Evolutionary conservation across 164 flowering plant genomes (phyloP).

Genomic region (Piper longum): DNA sequence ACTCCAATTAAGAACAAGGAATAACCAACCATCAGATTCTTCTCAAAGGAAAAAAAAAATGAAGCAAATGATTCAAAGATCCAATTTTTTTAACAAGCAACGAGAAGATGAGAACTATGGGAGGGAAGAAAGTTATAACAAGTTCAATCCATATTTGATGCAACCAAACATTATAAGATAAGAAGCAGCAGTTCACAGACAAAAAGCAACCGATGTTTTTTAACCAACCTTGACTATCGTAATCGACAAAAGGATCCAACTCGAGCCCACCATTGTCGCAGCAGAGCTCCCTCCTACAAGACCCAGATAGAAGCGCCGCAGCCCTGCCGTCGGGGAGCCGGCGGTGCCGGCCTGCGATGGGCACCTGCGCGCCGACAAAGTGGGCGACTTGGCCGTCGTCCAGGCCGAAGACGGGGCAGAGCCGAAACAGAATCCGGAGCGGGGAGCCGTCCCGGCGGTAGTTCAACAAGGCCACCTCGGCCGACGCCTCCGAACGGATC

Average conservation of each 20-base stretch:
- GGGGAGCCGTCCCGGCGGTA: slow-evolving; percentile 80
- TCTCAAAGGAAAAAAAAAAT: slow-evolving; percentile 20
- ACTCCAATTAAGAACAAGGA: background rate
- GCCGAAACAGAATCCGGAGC: slow-evolving; percentile 74
- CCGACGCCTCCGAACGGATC: slow-evolving; percentile 44
- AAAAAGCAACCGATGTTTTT: no score
- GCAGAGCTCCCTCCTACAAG: slow-evolving; percentile 69
- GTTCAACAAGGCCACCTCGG: slow-evolving; percentile 55
- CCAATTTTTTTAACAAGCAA: no score
- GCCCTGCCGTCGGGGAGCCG: slow-evolving; percentile 4
- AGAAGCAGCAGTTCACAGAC: no score
- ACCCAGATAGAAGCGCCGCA: slow-evolving; percentile 32
- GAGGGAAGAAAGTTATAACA: no score
- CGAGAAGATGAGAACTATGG: no score
- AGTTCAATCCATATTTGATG: no score
- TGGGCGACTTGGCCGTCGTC: slow-evolving; percentile 59
- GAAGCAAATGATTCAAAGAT: no score
- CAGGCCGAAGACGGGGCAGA: slow-evolving; percentile 61
- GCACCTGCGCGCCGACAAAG: slow-evolving; percentile 80
- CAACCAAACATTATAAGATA: no score
- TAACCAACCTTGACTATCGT: slow-evolving; percentile 41
- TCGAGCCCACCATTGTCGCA: slow-evolving; percentile 27
- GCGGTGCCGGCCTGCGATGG: slow-evolving; percentile 31
- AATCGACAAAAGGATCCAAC: slow-evolving; percentile 19
- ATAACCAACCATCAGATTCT: slow-evolving; percentile 5